Evolutionary conservation across 768 basidiomycete species (phyloP), one percentile per base, ranked within the genome.

Genomic region (Sistotremastrum suecicum): DNA sequence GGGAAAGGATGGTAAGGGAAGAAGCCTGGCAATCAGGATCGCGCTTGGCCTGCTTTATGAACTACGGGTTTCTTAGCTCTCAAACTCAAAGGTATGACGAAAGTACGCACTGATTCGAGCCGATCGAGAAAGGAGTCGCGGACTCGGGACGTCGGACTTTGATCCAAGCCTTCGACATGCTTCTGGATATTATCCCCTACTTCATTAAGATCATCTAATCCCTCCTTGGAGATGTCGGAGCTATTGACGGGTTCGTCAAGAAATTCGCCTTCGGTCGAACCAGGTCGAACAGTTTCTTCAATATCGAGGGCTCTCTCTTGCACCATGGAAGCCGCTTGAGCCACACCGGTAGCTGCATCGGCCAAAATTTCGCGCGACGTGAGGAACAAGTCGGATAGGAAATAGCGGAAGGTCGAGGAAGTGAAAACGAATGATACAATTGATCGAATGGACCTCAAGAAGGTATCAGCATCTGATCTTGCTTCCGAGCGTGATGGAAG

Each of bases 361-460:
- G 53, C 55, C 8, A 56, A 36, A 5, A 50, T 54, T n/a, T 56
- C 55, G 7, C 57, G 37, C 2, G 53, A 48, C 5, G 51, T 43
- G 3, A 48, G 35, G 20, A 55, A 38, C 3, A 59, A 12, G 31
- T 59, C 58, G 0, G 52, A 51, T 6, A 59, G 50, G 28, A 59
- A 41, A 38, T 51, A 31, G 12, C 57, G 57, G 45, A 57, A 58
- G 2, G 53, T 48, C 31, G 53, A 44, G 2, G 57, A 58, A 3
- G 55, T 56, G 35, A 53, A 39, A 7, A 58, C 42, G 7, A 56
- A 38, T 8, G 38, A 40, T 9, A 47, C 7, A 5, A 59, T 45
- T 3, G 40, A 37, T 31, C 42, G 41, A 8, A 51, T 38, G 4
- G 58, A 51, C n/a, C 44, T 39, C 1, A 52, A 29, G 1, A 57